Evolutionary conservation across 768 basidiomycete species (phyloP), one percentile per base, ranked within the genome.

Genomic region (Pleurotus platypus): DNA sequence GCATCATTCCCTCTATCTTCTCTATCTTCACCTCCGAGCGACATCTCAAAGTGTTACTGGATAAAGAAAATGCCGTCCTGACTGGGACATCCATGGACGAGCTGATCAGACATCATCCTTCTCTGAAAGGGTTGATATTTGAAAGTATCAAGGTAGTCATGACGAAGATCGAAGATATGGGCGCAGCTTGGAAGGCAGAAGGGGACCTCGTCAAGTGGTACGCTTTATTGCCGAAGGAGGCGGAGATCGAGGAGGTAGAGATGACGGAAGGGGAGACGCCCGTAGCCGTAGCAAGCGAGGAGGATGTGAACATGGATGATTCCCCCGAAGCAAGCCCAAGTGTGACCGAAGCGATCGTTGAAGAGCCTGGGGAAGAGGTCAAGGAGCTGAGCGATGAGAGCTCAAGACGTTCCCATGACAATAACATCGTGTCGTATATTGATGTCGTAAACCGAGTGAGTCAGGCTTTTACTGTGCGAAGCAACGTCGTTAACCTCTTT

Each of bases 1-100:
- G 82, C 59, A 85, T 98, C 64, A 91, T 98, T 62, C 87, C 88
- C 2, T 82, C 85, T 43, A 85, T 98, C 49, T 89, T 98, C 67
- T 78, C 83, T 7, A 86, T 94, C 60, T 94, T 96, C 72, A 90
- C 89, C 5, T 92, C 89, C 12, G 88, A 92, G 61, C 80, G 81
- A 40, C 89, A 94, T 68, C 76, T 92, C 59, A 90, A 92, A 62
- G 79, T 92, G 24, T 77, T 97, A 15, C 84, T 89, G 48, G 97
- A 98, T 65, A 93, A 94, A 67, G 97, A 98, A 68, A 94, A 94
- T 63, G 89, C 92, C 3, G 86, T 90, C 18, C 74, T 92, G 53
- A 85, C 98, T 56, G 97, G 97, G 4, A 88, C 88, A 3, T 84
- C 90, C 20, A 82, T 98, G 20, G 97, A 99, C 64, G 97, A 99